Evolutionary conservation across 805 yeast genomes (phyloP).

Genomic region (Ogataea ramenticola): DNA sequence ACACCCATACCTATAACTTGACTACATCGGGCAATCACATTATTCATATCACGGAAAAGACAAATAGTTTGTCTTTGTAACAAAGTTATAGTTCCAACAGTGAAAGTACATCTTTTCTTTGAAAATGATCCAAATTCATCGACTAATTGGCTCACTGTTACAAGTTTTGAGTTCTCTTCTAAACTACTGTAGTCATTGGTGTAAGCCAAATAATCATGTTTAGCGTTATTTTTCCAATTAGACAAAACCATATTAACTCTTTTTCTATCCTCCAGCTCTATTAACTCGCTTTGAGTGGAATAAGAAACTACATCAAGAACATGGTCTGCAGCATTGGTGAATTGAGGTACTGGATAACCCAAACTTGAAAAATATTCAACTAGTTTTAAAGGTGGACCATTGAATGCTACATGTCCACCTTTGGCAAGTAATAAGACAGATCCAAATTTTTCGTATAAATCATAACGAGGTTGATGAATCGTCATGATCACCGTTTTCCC

Average conservation of each 20-base stretch:
- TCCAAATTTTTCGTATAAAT: conserved; percentile 58
- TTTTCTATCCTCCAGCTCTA: conserved; percentile 32
- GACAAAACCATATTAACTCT: conserved; percentile 33
- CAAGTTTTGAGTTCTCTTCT: conserved; percentile 1
- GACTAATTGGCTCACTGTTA: conserved; percentile 11
- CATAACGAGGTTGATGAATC: conserved; percentile 78
- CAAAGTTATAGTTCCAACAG: conserved; percentile 27
- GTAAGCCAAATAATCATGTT: not conserved
- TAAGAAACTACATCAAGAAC: conserved; percentile 65
- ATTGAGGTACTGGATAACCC: conserved; percentile 52
- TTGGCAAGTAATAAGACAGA: conserved; percentile 64
- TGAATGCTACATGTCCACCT: conserved; percentile 64
- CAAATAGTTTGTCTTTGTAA: conserved; percentile 32
- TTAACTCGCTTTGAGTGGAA: conserved; percentile 34
- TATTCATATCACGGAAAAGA: conserved; percentile 46
- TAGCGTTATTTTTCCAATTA: conserved; percentile 26
- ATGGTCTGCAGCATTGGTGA: conserved; percentile 68
- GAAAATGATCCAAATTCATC: conserved; percentile 20
- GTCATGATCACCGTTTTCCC: conserved; percentile 67
- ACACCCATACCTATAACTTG: conserved; percentile 61
- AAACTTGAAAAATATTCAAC: conserved; percentile 37
- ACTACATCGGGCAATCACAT: conserved; percentile 53
- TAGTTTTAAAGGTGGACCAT: conserved; percentile 46
- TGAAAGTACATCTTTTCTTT: conserved; percentile 25
- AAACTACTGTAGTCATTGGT: no score